These are phyloP conservation scores for Evernia prunastri DNA, from an alignment of 495 filamentous ascomycete genomes.

Conservation along the genomic window DNA sequence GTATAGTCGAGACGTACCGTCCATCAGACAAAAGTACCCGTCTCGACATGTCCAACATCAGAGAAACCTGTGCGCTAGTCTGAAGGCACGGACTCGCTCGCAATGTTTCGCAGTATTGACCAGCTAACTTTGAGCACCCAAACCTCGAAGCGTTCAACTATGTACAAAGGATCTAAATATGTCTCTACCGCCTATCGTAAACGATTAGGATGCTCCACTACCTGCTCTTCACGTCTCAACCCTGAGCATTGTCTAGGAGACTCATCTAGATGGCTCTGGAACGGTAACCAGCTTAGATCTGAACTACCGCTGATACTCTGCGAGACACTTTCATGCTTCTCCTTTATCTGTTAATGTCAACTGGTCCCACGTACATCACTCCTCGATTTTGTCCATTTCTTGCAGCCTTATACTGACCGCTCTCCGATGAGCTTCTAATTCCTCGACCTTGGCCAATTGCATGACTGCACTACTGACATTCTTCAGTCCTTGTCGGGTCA, in stretches of 20 bases:
- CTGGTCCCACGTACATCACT: background rate
- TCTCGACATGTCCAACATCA: background rate
- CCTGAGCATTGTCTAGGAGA: background rate
- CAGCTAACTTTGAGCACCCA: background rate
- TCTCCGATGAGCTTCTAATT: slow-evolving; percentile 86
- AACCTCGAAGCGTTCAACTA: background rate
- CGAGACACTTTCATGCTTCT: background rate
- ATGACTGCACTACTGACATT: slow-evolving; percentile 86
- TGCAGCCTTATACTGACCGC: slow-evolving; percentile 83
- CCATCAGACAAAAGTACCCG: background rate
- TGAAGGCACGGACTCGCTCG: background rate
- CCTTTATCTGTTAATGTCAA: background rate
- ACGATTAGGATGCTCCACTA: background rate
- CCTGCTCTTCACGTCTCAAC: background rate
- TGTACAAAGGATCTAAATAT: background rate
- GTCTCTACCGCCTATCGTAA: background rate
- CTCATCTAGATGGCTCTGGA: background rate
- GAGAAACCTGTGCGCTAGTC: background rate
- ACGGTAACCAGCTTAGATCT: background rate
- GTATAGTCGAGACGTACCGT: background rate
- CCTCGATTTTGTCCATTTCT: slow-evolving; percentile 44
- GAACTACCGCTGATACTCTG: background rate
- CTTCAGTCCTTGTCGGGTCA: slow-evolving; percentile 75
- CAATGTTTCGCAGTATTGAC: background rate
- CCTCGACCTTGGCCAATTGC: slow-evolving; percentile 88